Base-by-base conservation (phyloP, 2,329 filamentous ascomycete species). In the Dothistroma septosporum region DNA sequence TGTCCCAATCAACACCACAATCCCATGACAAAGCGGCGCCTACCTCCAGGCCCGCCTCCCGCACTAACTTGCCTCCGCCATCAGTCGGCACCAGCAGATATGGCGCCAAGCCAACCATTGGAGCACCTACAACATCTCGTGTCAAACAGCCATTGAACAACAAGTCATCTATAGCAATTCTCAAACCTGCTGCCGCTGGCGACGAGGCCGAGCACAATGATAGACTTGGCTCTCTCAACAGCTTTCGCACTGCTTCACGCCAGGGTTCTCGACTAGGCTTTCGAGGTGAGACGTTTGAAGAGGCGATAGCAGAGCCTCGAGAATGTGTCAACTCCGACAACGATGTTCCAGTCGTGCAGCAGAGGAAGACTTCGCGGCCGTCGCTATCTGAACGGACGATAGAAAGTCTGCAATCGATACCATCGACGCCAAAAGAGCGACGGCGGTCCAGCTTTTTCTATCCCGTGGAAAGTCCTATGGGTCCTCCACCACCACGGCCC, bases 361-460 rank as follows among this genome's bases (percentile, higher is more conserved):
- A 31, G 61, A 64, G 58, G 80, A 83, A 55, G 65, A 69, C 76
- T 4, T 72, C 73, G 7, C 72, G 79, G 12, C 78, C 78, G 14
- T 92, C 90, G 0, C 79, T 97, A 4, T 86, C 89, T 0, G 92
- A 97, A 68, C 82, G 93, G 60, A 95, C 92, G 0, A 87, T 96
- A 47, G 91, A 96, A 73, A 96, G 91, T 0, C 78, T 97, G 6
- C 83, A 91, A 2, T 84, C 86, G 52, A 79, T 96, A 32, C 90
- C 92, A 0, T 86, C 90, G 0, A 94, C 92, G 0, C 92, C 92
- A 0, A 75, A 89, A 50, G 84, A 82, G 56, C 85, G 85, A 61
- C 85, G 86, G 57, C 79, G 83, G 9, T 91, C 90, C 0, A 86
- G 84, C 58, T 92, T 96, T 73, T 94, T 90, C 71, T 86, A 85